Conservation (phyloP, 1,139 yeast species). For the Saccharomyces hybrid region DNA sequence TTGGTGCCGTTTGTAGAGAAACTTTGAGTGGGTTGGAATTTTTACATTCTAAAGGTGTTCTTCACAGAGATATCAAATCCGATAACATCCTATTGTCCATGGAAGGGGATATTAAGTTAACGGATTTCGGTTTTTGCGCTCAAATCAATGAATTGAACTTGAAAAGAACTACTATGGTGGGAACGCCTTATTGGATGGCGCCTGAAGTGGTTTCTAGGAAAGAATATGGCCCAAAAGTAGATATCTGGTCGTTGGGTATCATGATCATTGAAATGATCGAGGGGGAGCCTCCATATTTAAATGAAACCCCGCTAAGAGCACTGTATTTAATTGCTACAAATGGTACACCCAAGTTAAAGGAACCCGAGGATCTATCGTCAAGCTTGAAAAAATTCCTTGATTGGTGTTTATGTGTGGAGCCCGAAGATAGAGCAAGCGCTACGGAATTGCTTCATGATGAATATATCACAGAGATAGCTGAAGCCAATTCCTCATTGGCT, state of each 20-base stretch:
- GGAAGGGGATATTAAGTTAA: conserved; percentile 83
- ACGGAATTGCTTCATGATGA: conserved; percentile 62
- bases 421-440: conserved; percentile 78
- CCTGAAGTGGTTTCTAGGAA: conserved; percentile 93
- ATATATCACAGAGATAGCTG: conserved; percentile 60
- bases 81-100: conserved; percentile 80
- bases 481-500: conserved; percentile 63
- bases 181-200: conserved; percentile 99
- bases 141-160: conserved; percentile 60
- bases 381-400: conserved; percentile 62
- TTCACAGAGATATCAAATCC: conserved; percentile 92
- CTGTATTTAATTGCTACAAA: conserved; percentile 88
- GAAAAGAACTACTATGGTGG: conserved; percentile 95
- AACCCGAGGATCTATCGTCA: conserved; percentile 70
- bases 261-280: conserved; percentile 98
- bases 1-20: conserved; percentile 92
- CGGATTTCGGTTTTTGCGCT: conserved; percentile 81
- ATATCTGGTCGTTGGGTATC: conserved; percentile 94
- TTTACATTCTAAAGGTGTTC: conserved; percentile 86
- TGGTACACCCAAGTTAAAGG: conserved; percentile 89
- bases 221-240: conserved; percentile 95
- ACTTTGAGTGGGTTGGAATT: conserved; percentile 79
- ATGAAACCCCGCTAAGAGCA: conserved; percentile 87
- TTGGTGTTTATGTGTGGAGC: conserved; percentile 77
- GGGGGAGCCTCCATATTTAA: conserved; percentile 96